Conservation (phyloP, 169 alveolate species). For the Theileria parva region DNA sequence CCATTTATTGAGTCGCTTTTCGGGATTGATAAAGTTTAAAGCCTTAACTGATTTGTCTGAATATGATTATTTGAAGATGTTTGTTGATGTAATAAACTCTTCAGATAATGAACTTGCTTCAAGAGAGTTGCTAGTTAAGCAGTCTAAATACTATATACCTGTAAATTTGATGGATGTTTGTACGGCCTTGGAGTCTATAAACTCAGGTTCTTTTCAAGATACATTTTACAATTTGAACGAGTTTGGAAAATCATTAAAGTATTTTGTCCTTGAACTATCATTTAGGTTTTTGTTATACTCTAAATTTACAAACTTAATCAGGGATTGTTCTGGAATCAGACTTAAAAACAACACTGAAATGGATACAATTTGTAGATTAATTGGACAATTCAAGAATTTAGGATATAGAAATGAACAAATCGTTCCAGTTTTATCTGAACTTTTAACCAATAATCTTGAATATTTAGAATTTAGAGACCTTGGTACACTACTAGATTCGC, state of each 20-base stretch:
- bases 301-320: neutral
- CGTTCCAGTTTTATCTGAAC: neutral
- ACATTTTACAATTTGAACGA: neutral
- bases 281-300: neutral
- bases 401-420: neutral
- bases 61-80: neutral
- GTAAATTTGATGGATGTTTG: conserved; percentile 6
- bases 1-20: neutral
- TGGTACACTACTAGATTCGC: conserved; percentile 7
- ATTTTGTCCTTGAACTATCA: neutral
- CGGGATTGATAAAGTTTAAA: neutral
- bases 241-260: neutral
- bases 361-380: conserved; percentile 9
- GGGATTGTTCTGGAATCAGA: neutral
- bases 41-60: neutral
- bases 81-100: neutral
- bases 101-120: neutral
- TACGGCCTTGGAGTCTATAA: neutral
- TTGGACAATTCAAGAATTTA: neutral
- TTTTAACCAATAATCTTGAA: neutral
- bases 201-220: neutral
- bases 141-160: conserved; percentile 8
- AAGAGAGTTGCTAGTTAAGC: neutral
- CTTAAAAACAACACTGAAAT: neutral
- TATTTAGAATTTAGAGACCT: conserved; percentile 2